Percentiles rank a stretch among this genome's conserved stretches.
phyloP scores from a whole-genome alignment of 495 filamentous ascomycete genomes.

The Talaromyces nanjingensis region DNA sequence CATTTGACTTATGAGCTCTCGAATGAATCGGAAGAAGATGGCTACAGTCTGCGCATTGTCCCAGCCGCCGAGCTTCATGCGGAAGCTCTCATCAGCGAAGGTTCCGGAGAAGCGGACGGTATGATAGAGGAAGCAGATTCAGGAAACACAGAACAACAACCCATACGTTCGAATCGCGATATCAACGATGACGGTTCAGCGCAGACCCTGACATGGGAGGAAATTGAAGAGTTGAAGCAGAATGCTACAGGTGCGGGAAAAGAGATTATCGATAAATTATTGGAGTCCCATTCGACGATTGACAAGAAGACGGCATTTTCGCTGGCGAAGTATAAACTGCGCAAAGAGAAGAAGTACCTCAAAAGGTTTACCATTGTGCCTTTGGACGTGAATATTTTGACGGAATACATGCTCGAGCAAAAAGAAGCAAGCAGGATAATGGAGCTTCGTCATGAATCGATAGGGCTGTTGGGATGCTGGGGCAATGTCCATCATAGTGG shows the following conservation, averaged over 20 bases:
- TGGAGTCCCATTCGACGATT: constrained; percentile 75
- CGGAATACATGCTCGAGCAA: constrained; percentile 65
- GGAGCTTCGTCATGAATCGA: constrained; percentile 81
- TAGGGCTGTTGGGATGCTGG: constrained; percentile 63
- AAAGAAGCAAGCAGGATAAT: constrained; percentile 74
- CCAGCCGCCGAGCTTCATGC: constrained; percentile 75
- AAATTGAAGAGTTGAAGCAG: constrained; percentile 88
- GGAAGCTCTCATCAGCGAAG: constrained; percentile 56
- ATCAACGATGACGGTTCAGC: constrained; percentile 73
- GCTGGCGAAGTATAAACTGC: constrained; percentile 86
- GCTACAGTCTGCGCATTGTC: constrained; percentile 66
- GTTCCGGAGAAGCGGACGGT: constrained; percentile 34
- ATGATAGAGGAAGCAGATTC: constrained; percentile 35
- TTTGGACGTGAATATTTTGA: constrained; percentile 67
- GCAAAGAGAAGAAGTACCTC: constrained; percentile 91
- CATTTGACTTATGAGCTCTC: constrained; percentile 84
- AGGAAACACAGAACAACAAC: constrained; percentile 40
- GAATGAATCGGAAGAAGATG: constrained; percentile 53
- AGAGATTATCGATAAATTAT: constrained; percentile 78
- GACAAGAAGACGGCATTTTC: constrained; percentile 94
- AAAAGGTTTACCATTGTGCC: constrained; percentile 77
- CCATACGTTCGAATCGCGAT: constrained; percentile 72
- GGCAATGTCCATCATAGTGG: constrained; percentile 54
- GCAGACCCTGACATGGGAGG: constrained; percentile 72
- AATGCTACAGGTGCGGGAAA: constrained; percentile 70